phyloP scores from a whole-genome alignment of 1,284 basidiomycete genomes.

The Trichosporon ovoides region DNA sequence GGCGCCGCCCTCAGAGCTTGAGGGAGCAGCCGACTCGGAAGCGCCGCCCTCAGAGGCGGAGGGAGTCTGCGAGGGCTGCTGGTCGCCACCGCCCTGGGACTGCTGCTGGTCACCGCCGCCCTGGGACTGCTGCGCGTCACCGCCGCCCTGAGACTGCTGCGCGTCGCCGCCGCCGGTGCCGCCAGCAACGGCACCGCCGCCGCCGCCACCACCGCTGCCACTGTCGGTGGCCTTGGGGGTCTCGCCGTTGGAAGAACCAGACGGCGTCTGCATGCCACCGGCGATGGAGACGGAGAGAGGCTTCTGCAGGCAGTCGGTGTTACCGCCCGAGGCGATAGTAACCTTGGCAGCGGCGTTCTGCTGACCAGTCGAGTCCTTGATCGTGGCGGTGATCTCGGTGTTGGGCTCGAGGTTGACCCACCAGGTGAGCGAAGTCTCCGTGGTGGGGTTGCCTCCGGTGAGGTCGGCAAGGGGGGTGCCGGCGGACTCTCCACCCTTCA shows the following conservation, averaged over 20 bases:
- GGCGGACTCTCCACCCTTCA: slow-evolving; percentile 64
- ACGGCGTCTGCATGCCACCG: slow-evolving; percentile 4
- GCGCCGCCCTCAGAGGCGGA: neutral
- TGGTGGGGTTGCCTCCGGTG: slow-evolving; percentile 23
- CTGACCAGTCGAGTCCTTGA: slow-evolving; percentile 50
- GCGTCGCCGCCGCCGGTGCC: neutral
- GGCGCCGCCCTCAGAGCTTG: neutral
- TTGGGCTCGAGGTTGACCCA: slow-evolving; percentile 55
- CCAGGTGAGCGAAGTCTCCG: slow-evolving; percentile 58
- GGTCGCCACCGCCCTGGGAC: neutral
- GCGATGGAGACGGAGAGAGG: slow-evolving; percentile 8
- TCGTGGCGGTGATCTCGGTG: slow-evolving; percentile 45
- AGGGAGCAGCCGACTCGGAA: neutral
- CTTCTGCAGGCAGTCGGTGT: slow-evolving; percentile 34
- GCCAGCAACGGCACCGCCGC: slow-evolving; percentile 7
- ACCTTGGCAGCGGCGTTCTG: slow-evolving; percentile 58
- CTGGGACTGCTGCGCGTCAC: neutral
- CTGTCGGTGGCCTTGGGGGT: neutral
- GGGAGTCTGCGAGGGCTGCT: neutral
- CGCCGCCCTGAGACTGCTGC: slow-evolving; percentile 1
- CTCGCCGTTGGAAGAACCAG: slow-evolving; percentile 7
- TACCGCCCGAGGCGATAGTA: slow-evolving; percentile 52
- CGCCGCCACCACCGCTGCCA: slow-evolving; percentile 1
- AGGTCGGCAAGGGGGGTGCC: slow-evolving; percentile 55
- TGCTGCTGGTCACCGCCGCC: slow-evolving; percentile 1